Conservation (phyloP, 1,139 yeast species). For the Candida gigantensis region DNA sequence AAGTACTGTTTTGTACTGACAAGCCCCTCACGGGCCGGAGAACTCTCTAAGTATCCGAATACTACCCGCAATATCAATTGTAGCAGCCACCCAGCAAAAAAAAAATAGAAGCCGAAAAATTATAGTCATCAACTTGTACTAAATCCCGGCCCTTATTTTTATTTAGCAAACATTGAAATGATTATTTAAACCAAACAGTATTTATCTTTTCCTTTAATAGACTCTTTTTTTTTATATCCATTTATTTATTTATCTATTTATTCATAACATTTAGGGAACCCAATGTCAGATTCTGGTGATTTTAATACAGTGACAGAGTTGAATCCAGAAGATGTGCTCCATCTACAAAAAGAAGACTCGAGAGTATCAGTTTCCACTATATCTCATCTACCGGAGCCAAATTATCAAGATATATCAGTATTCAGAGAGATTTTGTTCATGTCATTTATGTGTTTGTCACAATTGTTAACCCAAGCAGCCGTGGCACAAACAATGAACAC, state of each 20-base stretch:
- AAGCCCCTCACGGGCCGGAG: no score
- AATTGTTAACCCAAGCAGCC: conserved; percentile 52
- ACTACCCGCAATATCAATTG: no score
- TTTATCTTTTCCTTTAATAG: neutral
- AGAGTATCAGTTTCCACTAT: neutral
- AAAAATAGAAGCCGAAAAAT: neutral
- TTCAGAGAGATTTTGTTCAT: conserved; percentile 24
- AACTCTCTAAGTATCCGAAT: no score
- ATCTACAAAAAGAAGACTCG: neutral
- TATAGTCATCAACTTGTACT: neutral
- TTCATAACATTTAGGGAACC: no score
- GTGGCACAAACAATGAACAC: conserved; percentile 49
- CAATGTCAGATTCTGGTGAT: conserved; percentile 7
- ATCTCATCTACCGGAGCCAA: conserved; percentile 12
- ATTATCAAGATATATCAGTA: conserved; percentile 20
- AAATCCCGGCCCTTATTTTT: no score
- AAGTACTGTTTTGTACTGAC: no score
- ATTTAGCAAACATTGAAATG: no score
- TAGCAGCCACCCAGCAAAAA: no score
- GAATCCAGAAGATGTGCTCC: conserved; percentile 19
- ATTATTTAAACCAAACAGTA: no score
- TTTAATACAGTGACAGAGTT: conserved; percentile 71
- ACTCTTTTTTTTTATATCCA: no score
- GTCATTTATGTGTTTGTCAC: conserved; percentile 39
- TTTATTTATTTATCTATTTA: no score